Percentiles rank a stretch among this genome's conserved stretches.
Evolutionary conservation across 345 rosid genomes (phyloP).

Genomic region (Aquilaria yunnanensis): DNA sequence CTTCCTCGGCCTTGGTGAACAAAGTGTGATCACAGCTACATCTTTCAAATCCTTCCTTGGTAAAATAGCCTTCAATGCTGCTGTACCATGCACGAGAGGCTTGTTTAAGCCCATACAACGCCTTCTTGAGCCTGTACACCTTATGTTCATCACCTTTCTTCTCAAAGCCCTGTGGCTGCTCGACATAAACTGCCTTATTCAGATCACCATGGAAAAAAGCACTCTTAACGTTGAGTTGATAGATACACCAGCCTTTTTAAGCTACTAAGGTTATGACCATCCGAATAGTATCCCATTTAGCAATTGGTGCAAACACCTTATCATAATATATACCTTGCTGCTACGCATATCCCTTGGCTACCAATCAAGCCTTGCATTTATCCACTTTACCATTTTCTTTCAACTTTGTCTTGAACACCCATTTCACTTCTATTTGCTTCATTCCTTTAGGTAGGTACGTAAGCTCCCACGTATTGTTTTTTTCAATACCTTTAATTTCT

Average conservation of each 20-base stretch:
- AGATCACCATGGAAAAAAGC: not conserved
- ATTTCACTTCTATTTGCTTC: too few relatives aligned
- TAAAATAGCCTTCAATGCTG: not conserved
- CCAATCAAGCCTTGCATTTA: too few relatives aligned
- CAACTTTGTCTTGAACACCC: too few relatives aligned
- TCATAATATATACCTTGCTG: too few relatives aligned
- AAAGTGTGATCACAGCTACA: slow-evolving; percentile 1
- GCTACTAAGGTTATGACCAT: not conserved
- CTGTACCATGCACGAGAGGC: too few relatives aligned
- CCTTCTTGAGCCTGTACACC: not conserved
- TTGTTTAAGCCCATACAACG: not conserved
- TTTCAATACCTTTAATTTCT: not conserved
- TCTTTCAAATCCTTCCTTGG: slow-evolving; percentile 1
- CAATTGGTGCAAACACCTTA: too few relatives aligned
- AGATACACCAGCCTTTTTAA: slow-evolving; percentile 3
- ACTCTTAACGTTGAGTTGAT: slow-evolving; percentile 1
- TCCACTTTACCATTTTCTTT: too few relatives aligned
- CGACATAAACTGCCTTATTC: not conserved
- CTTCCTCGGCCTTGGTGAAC: not conserved
- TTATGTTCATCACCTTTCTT: slow-evolving; percentile 5
- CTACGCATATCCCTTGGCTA: too few relatives aligned
- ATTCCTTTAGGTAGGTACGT: not conserved
- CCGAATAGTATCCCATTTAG: too few relatives aligned
- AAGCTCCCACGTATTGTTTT: not conserved
- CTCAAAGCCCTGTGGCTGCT: not conserved